These are phyloP conservation scores for Tuber umbilicatum DNA, from an alignment of 495 filamentous ascomycete species.

Conservation along the genomic window DNA sequence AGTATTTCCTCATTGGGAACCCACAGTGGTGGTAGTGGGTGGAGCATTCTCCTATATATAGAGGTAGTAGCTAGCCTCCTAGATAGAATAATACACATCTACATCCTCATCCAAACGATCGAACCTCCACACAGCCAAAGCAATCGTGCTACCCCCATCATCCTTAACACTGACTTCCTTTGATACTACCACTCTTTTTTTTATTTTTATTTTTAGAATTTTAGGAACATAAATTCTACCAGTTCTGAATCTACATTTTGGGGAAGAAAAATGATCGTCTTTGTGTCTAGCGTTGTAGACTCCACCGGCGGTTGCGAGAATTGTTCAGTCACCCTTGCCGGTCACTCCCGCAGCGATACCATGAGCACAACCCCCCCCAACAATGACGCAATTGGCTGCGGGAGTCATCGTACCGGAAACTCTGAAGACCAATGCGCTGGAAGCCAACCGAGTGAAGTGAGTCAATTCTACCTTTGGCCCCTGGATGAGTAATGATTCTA, in stretches of 20 bases:
- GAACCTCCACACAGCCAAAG: no score
- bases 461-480: background rate
- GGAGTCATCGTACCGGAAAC: slow-evolving; percentile 12
- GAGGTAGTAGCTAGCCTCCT: no score
- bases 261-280: background rate
- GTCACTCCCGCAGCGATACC: slow-evolving; percentile 16
- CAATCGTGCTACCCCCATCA: no score
- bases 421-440: slow-evolving; percentile 16
- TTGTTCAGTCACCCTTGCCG: slow-evolving; percentile 12
- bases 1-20: no score
- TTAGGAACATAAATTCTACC: no score
- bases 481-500: no score
- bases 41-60: no score
- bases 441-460: slow-evolving; percentile 25
- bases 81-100: no score
- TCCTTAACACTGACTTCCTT: slow-evolving; percentile 5
- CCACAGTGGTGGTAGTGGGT: no score
- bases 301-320: slow-evolving; percentile 14
- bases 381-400: slow-evolving; percentile 25
- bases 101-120: no score
- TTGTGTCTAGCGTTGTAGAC: slow-evolving; percentile 16
- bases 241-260: background rate
- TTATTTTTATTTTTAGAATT: no score
- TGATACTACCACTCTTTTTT: background rate
- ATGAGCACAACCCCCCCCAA: no score